A percentile compares a stretch with the other conserved stretches of the same genome.
Evolutionary conservation across 306 rosid species (phyloP).

Genomic region (Hippophae tibetana): DNA sequence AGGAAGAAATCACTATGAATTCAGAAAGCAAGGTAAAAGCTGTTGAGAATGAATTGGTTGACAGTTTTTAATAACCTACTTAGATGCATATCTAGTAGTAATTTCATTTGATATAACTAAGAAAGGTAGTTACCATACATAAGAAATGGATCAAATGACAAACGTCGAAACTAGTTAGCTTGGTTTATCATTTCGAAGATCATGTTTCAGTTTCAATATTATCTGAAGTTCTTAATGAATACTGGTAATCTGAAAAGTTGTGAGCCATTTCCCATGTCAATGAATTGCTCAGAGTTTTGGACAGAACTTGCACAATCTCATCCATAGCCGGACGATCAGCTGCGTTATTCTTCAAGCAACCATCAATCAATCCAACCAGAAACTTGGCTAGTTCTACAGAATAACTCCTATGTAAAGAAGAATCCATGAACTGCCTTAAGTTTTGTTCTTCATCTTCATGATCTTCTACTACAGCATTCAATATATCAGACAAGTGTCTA

Average conservation of each 20-base stretch:
- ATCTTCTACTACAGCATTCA: slow-evolving; percentile 23
- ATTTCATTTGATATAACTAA: too few species aligned
- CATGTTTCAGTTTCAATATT: background rate
- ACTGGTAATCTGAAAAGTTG: slow-evolving; percentile 15
- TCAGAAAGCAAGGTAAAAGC: too few species aligned
- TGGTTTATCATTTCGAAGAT: background rate
- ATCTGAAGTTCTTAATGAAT: background rate
- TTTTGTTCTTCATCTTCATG: slow-evolving; percentile 26
- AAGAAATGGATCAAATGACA: too few species aligned
- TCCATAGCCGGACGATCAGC: slow-evolving; percentile 53
- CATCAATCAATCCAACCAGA: slow-evolving; percentile 29
- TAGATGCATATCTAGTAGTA: too few species aligned
- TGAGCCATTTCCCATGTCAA: slow-evolving; percentile 52
- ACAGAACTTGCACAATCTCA: slow-evolving; percentile 52
- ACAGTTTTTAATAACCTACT: too few species aligned
- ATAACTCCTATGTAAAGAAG: slow-evolving; percentile 35
- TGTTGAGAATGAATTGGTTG: too few species aligned
- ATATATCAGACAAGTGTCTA: slow-evolving; percentile 22
- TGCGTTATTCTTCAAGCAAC: slow-evolving; percentile 54
- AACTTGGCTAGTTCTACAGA: slow-evolving; percentile 53
- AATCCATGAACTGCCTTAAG: slow-evolving; percentile 49
- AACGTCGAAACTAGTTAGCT: too few species aligned
- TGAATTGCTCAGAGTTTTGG: slow-evolving; percentile 49
- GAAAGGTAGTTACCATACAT: too few species aligned
- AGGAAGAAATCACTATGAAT: too few species aligned